Evolutionary conservation across 495 filamentous ascomycete species (phyloP), one percentile per base, ranked within the genome.

Genomic region (Viridothelium virens): DNA sequence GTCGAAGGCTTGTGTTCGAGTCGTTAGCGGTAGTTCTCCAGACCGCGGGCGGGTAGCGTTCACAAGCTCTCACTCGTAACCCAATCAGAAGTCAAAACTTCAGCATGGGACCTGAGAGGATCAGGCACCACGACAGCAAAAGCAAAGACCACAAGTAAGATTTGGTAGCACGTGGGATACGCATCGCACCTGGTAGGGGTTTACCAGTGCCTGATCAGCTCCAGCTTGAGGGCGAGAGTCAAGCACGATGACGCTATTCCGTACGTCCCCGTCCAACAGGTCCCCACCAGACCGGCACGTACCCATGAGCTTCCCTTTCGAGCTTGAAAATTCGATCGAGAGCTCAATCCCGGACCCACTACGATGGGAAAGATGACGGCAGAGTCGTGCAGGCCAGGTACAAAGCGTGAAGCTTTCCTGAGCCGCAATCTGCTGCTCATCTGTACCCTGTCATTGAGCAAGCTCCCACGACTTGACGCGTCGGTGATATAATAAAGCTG

Each of bases 371-470:
- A 59, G 31, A 59, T 59, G 53, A 59, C 53, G 53, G 53, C 53
- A 59, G 53, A 59, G 6, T 6, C 18, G 31, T 14, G 31, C 14
- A 34, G 53, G 53, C 53, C 53, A 59, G 18, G 25, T 59, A 33
- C 18, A 59, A 59, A 59, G 53, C 31, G 53, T 36, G 53, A 36
- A 59, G 53, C 53, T 59, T 18, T 31, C 53, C 53, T 59, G 31
- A 18, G 31, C 53, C 36, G 5, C 18, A 36, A 36, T 59, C 18
- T 34, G 7, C 31, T 33, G 33, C 18, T 31, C 36, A 14, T 44
- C 41, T 44, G 14, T 44, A 7, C 41, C 41, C 41, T 59, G 53
- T 31, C 7, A n/a, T 3, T 14, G 36, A 36, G 53, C 25, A 18
- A 36, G 53, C 53, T 59, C 31, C 14, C 7, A 14, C 53, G 14